phyloP scores from a whole-genome alignment of 108 stramenopile genomes.

The Cyclotella sp. region DNA sequence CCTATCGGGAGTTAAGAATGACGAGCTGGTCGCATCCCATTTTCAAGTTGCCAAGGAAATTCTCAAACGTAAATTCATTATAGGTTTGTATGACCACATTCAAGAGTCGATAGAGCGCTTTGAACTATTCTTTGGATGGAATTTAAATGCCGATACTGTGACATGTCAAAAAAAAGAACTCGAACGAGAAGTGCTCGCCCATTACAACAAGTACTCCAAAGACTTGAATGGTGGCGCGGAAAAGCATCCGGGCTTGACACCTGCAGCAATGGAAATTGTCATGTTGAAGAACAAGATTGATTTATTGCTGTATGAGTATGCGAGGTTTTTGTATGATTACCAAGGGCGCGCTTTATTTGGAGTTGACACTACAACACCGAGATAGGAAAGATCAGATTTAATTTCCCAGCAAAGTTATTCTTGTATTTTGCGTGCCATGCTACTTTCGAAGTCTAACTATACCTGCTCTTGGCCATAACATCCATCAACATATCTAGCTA shows the following conservation, averaged over 20 bases:
- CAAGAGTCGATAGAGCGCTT: constrained; percentile 44
- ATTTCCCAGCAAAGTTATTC: too few species aligned
- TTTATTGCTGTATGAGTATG: constrained; percentile 42
- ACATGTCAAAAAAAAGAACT: constrained; percentile 18
- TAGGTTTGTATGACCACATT: constrained; percentile 45
- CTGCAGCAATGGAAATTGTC: constrained; percentile 13
- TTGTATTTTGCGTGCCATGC: too few species aligned
- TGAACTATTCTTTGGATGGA: constrained; percentile 57
- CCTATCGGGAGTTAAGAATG: constrained; percentile 20
- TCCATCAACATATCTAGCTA: too few species aligned
- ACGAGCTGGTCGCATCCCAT: constrained; percentile 15
- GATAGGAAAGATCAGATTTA: too few species aligned
- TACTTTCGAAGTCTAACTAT: too few species aligned
- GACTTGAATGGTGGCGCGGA: background rate
- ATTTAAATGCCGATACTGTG: constrained; percentile 2
- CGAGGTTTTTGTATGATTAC: constrained; percentile 46
- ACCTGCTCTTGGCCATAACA: too few species aligned
- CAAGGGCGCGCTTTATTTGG: constrained; percentile 42
- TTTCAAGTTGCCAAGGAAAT: constrained; percentile 48
- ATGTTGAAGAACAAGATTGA: constrained; percentile 32
- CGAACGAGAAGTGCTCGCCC: constrained; percentile 4
- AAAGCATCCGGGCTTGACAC: constrained; percentile 2
- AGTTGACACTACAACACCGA: background rate
- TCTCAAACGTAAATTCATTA: constrained; percentile 53
- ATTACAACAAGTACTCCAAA: constrained; percentile 17